A percentile compares a stretch with the other conserved stretches of the same genome.
phyloP scores from a whole-genome alignment of 768 basidiomycete species.

The Phanerochaete sordida region DNA sequence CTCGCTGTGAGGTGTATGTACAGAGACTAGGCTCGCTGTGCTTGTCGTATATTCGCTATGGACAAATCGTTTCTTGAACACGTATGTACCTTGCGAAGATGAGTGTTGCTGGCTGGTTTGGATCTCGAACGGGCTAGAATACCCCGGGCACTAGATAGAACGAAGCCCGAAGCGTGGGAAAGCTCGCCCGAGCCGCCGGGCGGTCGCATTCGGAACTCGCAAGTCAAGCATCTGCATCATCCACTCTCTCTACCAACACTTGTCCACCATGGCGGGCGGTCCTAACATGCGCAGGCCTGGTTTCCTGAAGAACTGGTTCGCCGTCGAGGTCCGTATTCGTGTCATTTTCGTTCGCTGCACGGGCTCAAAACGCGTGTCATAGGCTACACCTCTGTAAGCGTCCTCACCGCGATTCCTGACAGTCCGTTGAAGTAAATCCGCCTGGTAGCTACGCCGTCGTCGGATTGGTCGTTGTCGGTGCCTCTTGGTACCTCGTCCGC shows the following conservation, averaged over 20 bases:
- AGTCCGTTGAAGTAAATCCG: not conserved
- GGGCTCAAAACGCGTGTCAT: not conserved
- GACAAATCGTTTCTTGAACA: too few species aligned
- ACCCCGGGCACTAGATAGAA: too few species aligned
- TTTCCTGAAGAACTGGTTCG: slow-evolving; percentile 67
- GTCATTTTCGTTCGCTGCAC: not conserved
- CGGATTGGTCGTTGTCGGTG: slow-evolving; percentile 40
- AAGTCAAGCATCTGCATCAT: not conserved
- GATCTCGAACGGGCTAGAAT: not conserved
- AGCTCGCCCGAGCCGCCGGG: not conserved
- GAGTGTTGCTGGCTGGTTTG: too few species aligned
- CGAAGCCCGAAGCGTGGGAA: slow-evolving; percentile 12
- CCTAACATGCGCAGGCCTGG: slow-evolving; percentile 23
- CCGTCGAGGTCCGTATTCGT: slow-evolving; percentile 54
- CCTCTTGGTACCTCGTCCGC: slow-evolving; percentile 39
- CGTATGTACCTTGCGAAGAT: too few species aligned
- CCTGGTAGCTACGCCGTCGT: slow-evolving; percentile 44
- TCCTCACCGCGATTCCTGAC: not conserved
- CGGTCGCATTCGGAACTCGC: slow-evolving; percentile 7
- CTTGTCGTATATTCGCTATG: too few species aligned
- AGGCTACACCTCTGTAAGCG: slow-evolving; percentile 51
- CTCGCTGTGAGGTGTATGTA: too few species aligned
- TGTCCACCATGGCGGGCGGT: slow-evolving; percentile 16
- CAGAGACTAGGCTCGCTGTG: too few species aligned
- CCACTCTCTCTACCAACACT: not conserved